Base-by-base conservation (phyloP, 805 yeast species). In the Schwanniomyces polymorphus region DNA sequence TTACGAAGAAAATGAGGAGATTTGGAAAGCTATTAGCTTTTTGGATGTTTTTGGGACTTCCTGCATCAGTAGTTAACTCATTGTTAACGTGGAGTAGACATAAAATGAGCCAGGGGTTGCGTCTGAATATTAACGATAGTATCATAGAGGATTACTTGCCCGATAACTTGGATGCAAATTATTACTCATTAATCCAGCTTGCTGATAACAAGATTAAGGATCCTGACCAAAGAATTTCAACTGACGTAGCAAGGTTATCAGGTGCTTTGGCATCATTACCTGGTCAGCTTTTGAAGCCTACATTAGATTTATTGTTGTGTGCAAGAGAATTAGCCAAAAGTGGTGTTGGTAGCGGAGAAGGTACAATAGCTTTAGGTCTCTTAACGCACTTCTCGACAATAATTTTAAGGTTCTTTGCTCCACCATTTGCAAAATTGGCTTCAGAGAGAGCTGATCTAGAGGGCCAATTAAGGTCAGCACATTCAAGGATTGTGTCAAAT, bases 31-130 rank as follows among this genome's bases (percentile, higher is more conserved):
- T 86, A 26, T 65, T 91, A 46, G 72, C 79, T 2, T 74, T 80
- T 57, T 91, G 97, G 97, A 80, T 91, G 85, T 56, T 81, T 12
- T 73, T 91, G 11, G 97, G 97, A 9, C 63, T 90, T 8, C 98
- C 98, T 0, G 94, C 96, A 1, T 80, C 96, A 2, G 59, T 88
- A 27, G 84, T 88, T 8, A 89, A 91, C 57, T 81, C 96, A 0
- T 64, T 87, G 45, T 75, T 91, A 44, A 72, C 75, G 12, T 85
- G 81, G 69, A 76, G 84, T 2, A 84, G 83, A 38, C 78, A 75
- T 49, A 72, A 80, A 43, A 71, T 86, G 48, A 72, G 88, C 1
- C 75, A 80, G 47, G 61, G 77, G 28, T 78, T 89, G 53, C 78
- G 96, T 54, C 66, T 74, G 34, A 81, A 83, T 57, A 71, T 91